Conservation (phyloP, 768 basidiomycete species). For the Wakefieldia striispora region DNA sequence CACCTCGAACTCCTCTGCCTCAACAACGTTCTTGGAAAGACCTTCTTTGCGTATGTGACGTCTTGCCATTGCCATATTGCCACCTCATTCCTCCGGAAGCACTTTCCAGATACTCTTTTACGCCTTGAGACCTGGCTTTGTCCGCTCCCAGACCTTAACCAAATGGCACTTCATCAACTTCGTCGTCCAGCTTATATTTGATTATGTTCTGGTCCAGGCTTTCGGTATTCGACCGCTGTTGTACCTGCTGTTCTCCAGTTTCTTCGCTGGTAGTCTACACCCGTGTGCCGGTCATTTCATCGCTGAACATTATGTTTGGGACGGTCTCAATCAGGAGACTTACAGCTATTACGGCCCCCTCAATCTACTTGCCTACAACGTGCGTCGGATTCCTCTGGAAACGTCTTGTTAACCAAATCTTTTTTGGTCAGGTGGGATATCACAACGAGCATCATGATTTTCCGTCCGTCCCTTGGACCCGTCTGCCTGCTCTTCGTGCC, state of each 20-base stretch:
- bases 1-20: conserved; percentile 78
- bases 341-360: conserved; percentile 95
- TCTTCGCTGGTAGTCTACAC: conserved; percentile 95
- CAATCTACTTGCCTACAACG: conserved; percentile 92
- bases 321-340: conserved; percentile 90
- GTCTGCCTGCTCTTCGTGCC: conserved; percentile 74
- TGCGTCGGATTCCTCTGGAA: conserved; percentile 35
- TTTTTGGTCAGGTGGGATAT: conserved; percentile 74
- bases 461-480: conserved; percentile 94
- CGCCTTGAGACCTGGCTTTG: conserved; percentile 91
- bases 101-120: conserved; percentile 99
- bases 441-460: conserved; percentile 99
- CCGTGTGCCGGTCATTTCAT: conserved; percentile 98
- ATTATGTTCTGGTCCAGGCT: conserved; percentile 59
- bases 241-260: conserved; percentile 85
- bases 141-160: conserved; percentile 78
- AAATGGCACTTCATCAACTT: conserved; percentile 86
- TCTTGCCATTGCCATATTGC: neutral
- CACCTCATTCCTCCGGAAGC: conserved; percentile 39
- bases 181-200: conserved; percentile 62
- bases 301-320: conserved; percentile 95
- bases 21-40: conserved; percentile 96
- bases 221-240: conserved; percentile 53
- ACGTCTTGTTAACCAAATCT: neutral
- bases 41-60: conserved; percentile 84